A percentile compares a stretch with the other conserved stretches of the same genome.
These are phyloP conservation scores for Casaregolazyma suthepensis DNA, from an alignment of 1,139 yeast species.

Conservation along the genomic window DNA sequence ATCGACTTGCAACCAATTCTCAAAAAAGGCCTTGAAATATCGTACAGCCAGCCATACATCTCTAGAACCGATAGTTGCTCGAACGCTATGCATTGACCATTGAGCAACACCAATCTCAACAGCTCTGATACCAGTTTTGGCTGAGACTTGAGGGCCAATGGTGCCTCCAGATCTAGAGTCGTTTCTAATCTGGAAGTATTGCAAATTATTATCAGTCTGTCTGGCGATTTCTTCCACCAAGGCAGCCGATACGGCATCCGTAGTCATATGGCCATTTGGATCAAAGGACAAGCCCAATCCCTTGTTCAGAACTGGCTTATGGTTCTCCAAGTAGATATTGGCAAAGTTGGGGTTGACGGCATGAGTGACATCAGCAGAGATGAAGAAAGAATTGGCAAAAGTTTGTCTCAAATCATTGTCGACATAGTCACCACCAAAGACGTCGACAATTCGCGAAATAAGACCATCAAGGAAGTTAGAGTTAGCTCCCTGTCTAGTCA, in stretches of 20 bases:
- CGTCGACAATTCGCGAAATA: constrained; percentile 57
- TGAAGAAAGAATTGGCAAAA: constrained; percentile 64
- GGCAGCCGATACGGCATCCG: constrained; percentile 66
- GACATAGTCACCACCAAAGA: constrained; percentile 49
- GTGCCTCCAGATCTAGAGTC: constrained; percentile 95
- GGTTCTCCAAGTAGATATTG: constrained; percentile 58
- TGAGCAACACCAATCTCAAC: constrained; percentile 91
- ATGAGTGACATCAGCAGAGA: constrained; percentile 93
- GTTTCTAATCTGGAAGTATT: constrained; percentile 59
- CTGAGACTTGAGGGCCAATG: constrained; percentile 85
- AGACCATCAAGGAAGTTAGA: constrained; percentile 79
- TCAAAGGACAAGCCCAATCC: constrained; percentile 70
- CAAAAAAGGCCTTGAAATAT: constrained; percentile 64
- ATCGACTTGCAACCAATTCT: constrained; percentile 38
- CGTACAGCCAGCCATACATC: constrained; percentile 65
- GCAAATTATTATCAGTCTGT: constrained; percentile 54
- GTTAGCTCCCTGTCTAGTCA: constrained; percentile 91
- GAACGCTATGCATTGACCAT: constrained; percentile 88
- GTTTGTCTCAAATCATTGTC: constrained; percentile 31
- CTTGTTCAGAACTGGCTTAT: constrained; percentile 70
- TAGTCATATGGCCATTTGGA: constrained; percentile 75
- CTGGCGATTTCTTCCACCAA: constrained; percentile 61
- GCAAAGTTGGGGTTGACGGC: constrained; percentile 90
- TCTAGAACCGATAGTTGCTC: constrained; percentile 88
- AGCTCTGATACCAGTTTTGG: constrained; percentile 82